phyloP scores from a whole-genome alignment of 495 filamentous ascomycete species.

The Thozetella sp. region DNA sequence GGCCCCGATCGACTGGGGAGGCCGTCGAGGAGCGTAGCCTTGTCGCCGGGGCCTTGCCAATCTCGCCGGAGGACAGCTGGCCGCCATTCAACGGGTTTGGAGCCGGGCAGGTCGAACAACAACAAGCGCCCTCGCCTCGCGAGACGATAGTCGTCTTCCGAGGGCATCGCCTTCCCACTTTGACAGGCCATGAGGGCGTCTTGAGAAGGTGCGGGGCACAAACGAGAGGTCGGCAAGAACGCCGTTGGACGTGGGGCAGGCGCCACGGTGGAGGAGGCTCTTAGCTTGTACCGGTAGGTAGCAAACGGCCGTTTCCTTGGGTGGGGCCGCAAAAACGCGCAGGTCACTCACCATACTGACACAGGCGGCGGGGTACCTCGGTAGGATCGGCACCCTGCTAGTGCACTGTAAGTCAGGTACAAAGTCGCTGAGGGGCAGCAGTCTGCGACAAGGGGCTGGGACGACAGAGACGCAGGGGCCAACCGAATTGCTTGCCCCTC shows the following conservation, averaged over 20 bases:
- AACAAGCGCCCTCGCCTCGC: not conserved
- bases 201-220: slow-evolving; percentile 1
- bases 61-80: not conserved
- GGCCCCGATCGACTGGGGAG: too few species aligned
- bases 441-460: slow-evolving; percentile 1
- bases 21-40: not conserved
- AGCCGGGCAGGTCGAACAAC: not conserved
- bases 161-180: not conserved
- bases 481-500: not conserved
- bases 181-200: not conserved
- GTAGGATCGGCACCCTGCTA: not conserved
- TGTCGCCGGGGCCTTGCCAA: not conserved
- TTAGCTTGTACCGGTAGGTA: not conserved
- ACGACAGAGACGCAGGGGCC: slow-evolving; percentile 1
- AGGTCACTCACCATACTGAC: not conserved
- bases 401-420: too few species aligned
- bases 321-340: not conserved
- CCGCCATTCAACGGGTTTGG: not conserved
- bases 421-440: too few species aligned
- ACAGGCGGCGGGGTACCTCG: not conserved
- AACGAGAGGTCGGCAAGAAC: not conserved
- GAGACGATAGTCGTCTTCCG: not conserved
- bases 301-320: too few species aligned
- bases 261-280: not conserved
- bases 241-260: not conserved